phyloP scores from a whole-genome alignment of 2,329 filamentous ascomycete species.

The Claviceps maximensis region DNA sequence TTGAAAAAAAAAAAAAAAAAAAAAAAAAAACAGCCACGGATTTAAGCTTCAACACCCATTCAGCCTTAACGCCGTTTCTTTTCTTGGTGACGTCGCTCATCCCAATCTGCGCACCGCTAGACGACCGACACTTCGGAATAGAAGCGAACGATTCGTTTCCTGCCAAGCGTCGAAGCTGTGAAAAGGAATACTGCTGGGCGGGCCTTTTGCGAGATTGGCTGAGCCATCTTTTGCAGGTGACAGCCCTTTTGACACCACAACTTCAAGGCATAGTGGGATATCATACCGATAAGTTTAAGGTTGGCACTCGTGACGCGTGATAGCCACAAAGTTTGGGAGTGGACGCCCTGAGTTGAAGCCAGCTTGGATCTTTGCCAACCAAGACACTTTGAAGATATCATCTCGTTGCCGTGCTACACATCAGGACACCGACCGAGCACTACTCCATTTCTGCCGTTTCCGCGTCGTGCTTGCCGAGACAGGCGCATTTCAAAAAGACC shows the following conservation, averaged over 20 bases:
- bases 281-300: too few species aligned
- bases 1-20: too few species aligned
- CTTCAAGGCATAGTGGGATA: not conserved
- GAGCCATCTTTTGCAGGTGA: not conserved
- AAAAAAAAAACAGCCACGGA: not conserved
- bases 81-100: constrained; percentile 1
- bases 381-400: not conserved
- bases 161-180: not conserved
- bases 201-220: not conserved
- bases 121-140: not conserved
- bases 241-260: not conserved
- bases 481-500: not conserved
- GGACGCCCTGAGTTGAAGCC: not conserved
- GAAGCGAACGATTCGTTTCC: not conserved
- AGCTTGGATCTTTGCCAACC: not conserved
- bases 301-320: not conserved
- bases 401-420: not conserved
- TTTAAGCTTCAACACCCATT: not conserved
- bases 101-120: not conserved
- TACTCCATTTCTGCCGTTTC: not conserved
- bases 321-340: not conserved
- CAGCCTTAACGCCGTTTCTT: not conserved
- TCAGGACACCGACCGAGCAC: not conserved
- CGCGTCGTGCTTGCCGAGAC: not conserved
- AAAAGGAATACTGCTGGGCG: not conserved